phyloP scores from a whole-genome alignment of 1,284 basidiomycete species.

The Cutaneotrichosporon cavernicola region DNA sequence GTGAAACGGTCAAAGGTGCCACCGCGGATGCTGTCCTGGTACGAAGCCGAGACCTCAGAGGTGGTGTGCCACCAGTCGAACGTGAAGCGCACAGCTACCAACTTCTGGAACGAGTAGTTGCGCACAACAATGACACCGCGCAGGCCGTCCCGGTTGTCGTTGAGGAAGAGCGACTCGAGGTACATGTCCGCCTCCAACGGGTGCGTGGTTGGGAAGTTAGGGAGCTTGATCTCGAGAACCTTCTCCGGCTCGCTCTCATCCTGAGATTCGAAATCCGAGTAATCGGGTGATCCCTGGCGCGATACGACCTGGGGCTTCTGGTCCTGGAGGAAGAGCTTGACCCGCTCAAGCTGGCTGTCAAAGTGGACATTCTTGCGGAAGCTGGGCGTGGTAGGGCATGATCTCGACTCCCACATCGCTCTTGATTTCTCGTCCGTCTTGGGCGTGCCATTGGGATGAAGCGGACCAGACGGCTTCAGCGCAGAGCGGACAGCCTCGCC shows the following conservation, averaged over 20 bases:
- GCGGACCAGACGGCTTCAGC: slow-evolving; percentile 67
- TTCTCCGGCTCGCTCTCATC: slow-evolving; percentile 51
- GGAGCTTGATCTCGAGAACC: slow-evolving; percentile 54
- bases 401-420: slow-evolving; percentile 61
- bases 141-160: slow-evolving; percentile 62
- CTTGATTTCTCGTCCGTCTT: slow-evolving; percentile 58
- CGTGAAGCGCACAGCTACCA: slow-evolving; percentile 85
- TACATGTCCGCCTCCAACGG: slow-evolving; percentile 56
- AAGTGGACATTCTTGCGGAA: slow-evolving; percentile 86
- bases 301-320: slow-evolving; percentile 92
- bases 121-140: slow-evolving; percentile 74
- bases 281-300: slow-evolving; percentile 81
- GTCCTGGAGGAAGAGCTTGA: slow-evolving; percentile 88
- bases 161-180: slow-evolving; percentile 61
- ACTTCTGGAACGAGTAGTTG: slow-evolving; percentile 85
- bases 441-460: slow-evolving; percentile 39
- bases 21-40: slow-evolving; percentile 65
- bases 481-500: slow-evolving; percentile 90
- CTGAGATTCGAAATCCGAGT: slow-evolving; percentile 76
- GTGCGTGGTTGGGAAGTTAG: slow-evolving; percentile 58
- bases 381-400: slow-evolving; percentile 68
- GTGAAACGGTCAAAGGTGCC: slow-evolving; percentile 63
- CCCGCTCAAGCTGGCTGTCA: slow-evolving; percentile 77
- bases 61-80: slow-evolving; percentile 94
- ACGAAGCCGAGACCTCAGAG: slow-evolving; percentile 81